Evolutionary conservation across 2,329 filamentous ascomycete species (phyloP).

Genomic region (Paecilomyces sp.): DNA sequence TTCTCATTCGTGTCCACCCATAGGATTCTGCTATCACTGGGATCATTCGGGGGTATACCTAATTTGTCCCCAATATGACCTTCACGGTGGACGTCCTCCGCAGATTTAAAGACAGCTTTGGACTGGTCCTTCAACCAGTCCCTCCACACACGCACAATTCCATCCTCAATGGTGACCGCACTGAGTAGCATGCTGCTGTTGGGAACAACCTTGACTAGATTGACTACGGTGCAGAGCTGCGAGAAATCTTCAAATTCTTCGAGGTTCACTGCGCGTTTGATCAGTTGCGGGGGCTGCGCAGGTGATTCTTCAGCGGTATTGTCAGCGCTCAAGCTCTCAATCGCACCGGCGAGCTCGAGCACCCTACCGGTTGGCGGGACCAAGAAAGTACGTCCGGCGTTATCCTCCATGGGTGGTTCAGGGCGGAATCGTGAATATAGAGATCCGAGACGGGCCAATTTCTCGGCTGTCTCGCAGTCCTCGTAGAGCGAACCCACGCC

Average conservation of each 20-base stretch:
- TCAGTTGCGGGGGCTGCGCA: conserved; percentile 16
- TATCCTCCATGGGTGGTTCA: conserved; percentile 46
- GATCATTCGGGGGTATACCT: conserved; percentile 11
- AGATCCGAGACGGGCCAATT: conserved; percentile 42
- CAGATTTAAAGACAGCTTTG: not conserved
- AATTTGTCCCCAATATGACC: conserved; percentile 8
- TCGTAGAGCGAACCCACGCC: conserved; percentile 31
- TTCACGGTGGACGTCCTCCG: conserved; percentile 13
- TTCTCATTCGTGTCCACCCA: conserved; percentile 61
- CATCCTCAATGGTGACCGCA: conserved; percentile 59
- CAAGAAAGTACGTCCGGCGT: not conserved
- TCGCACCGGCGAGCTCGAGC: conserved; percentile 20
- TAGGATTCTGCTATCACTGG: conserved; percentile 44
- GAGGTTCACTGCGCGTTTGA: conserved; percentile 56
- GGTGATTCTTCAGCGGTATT: not conserved
- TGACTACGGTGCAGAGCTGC: conserved; percentile 63
- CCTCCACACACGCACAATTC: conserved; percentile 64
- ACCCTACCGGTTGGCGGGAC: not conserved
- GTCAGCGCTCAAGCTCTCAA: conserved; percentile 13
- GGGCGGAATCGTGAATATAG: conserved; percentile 69
- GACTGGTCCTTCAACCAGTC: conserved; percentile 56
- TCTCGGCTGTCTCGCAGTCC: conserved; percentile 18
- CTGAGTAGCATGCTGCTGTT: conserved; percentile 56
- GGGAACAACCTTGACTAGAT: conserved; percentile 60
- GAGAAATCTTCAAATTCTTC: conserved; percentile 67